Evolutionary conservation across 1,284 basidiomycete species (phyloP), one percentile per base, ranked within the genome.

Genomic region (Malassezia caprae): DNA sequence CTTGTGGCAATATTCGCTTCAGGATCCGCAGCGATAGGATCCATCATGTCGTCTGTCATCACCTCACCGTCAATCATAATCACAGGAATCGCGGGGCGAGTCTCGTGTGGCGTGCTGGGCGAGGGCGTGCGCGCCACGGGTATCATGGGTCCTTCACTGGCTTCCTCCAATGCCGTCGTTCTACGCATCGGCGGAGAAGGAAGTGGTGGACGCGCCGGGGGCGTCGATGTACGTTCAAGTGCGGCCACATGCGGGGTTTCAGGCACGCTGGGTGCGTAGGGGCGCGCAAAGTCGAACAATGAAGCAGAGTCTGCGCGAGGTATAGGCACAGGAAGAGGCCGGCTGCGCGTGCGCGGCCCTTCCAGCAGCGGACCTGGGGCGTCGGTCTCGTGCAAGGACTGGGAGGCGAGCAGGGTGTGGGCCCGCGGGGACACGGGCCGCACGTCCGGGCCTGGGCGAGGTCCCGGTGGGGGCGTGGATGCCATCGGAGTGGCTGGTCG

Each of bases 41-140:
- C 48, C 53, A 56, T 56, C 53, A 56, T 44, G 19, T 51, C 55
- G 31, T 57, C 55, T 1, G 49, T 50, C 49, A 57, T 42, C 8
- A 44, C 42, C 21, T 51, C 39, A 17, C 50, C 55, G 8, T 57
- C 55, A 8, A 57, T 23, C 44, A 52, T 48, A n/a, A 57, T 21
- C 21, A 57, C 17, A 8, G 55, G 55, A 23, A 57, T 27, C 6
- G 55, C 37, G 8, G 48, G 44, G 2, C 42, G 42, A 5, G 47
- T 10, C 39, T 30, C 28, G 43, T 34, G 13, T 37, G 51, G 28
- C 15, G 13, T n/a, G 51, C 51, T 4, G 42, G 51, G 51, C 12
- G 51, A 52, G 6, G 42, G 51, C 30, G 43, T 28, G 32, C 51
- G 51, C 27, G 28, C 42, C 34, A 45, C 15, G 13, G 26, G 26